Percentiles rank a stretch among this genome's conserved stretches.
Conservation (phyloP, 352 stramenopile genomes). For the Pythium coloratum region DNA sequence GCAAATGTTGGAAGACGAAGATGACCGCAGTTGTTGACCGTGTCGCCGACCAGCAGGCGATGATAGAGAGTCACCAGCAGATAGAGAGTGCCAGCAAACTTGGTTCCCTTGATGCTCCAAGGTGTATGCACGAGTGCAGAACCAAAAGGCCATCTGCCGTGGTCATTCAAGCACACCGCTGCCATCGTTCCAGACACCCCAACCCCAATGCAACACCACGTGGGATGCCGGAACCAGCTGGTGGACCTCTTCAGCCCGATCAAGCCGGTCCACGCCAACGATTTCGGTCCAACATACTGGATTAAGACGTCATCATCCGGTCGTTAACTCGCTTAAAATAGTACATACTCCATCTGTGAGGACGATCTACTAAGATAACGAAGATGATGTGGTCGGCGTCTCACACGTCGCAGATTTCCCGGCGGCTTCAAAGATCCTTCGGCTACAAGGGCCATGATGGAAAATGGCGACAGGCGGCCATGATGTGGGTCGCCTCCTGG, state of each 20-base stretch:
- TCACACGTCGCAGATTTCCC: slow-evolving; percentile 6
- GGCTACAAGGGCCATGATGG: background rate
- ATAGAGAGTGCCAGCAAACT: background rate
- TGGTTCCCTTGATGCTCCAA: background rate
- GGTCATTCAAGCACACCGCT: background rate
- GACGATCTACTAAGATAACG: slow-evolving; percentile 4
- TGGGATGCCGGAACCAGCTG: slow-evolving; percentile 10
- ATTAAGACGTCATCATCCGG: background rate
- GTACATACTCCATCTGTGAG: background rate
- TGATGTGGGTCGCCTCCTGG: background rate
- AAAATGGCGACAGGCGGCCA: background rate
- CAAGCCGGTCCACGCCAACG: slow-evolving; percentile 5
- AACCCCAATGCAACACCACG: slow-evolving; percentile 1
- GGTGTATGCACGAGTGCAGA: background rate
- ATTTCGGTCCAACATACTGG: background rate
- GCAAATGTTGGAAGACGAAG: background rate
- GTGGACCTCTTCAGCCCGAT: background rate
- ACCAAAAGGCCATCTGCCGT: slow-evolving; percentile 3
- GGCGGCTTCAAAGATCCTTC: background rate
- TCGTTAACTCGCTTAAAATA: background rate
- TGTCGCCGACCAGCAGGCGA: background rate
- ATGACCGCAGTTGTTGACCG: slow-evolving; percentile 1
- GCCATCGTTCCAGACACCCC: background rate
- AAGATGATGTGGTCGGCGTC: background rate
- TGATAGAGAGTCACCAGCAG: background rate